Base-by-base conservation (phyloP, 1,284 basidiomycete species). In the Cronartium quercuum region DNA sequence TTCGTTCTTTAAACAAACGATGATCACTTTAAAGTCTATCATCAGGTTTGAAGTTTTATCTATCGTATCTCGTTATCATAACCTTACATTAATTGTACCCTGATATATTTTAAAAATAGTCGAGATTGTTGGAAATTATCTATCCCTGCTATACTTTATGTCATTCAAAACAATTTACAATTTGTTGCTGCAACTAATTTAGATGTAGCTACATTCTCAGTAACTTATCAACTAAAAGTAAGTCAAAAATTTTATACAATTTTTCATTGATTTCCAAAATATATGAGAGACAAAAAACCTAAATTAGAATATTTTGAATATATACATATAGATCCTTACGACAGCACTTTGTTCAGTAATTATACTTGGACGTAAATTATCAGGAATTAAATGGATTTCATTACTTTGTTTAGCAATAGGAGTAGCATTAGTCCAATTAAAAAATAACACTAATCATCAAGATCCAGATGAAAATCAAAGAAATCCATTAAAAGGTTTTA, bases 111-210 rank as follows among this genome's bases (percentile, higher is more conserved):
- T n/a, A n/a, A n/a, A n/a, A n/a, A n/a, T 82, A 92, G 90, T 76
- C 83, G 86, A 2, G 94, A 97, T 83, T 94, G 91, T 83, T 96
- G 93, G 92, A 97, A 96, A 82, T 87, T 98, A 21, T 92, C 92
- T 35, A 94, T 98, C 77, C 95, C 95, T 10, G 95, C 95, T 10
- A 87, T 97, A 76, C 90, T 98, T 78, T 98, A 98, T 77, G 92
- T 95, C 79, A 88, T 95, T 76, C 94, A 98, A 84, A 97, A 97
- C 85, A 94, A 93, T 82, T 85, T 98, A 55, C 94, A 97, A 82
- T 97, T 93, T 83, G 90, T 95, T 76, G 94, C 94, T 15, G 90
- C 91, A 34, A 89, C 90, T 74, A 96, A 97, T 82, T 86, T 98
- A 75, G 91, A 93, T 76, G 92, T 92, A 24, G 92, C 94, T 13